Percentiles rank a stretch among this genome's conserved stretches.
phyloP scores from a whole-genome alignment of 306 rosid species.

The Lathyrus oleraceus region DNA sequence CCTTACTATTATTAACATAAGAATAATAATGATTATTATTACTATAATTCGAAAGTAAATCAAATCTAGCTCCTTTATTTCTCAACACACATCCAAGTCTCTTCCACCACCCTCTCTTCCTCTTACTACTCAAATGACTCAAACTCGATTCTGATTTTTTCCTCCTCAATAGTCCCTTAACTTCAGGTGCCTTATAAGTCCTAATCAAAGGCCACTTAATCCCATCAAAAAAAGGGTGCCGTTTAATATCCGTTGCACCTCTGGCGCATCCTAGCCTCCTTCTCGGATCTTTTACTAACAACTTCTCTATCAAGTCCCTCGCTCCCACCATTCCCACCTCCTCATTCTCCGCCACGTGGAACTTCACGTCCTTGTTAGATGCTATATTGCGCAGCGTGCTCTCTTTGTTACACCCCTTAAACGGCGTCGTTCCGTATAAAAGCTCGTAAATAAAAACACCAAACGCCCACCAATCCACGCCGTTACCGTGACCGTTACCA shows the following conservation, averaged over 20 bases:
- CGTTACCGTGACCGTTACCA: slow-evolving; percentile 79
- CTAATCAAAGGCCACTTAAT: slow-evolving; percentile 89
- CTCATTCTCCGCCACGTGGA: slow-evolving; percentile 43
- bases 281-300: slow-evolving; percentile 68
- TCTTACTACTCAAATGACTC: slow-evolving; percentile 36
- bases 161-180: slow-evolving; percentile 50
- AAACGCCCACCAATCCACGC: slow-evolving; percentile 98
- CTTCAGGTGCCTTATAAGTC: slow-evolving; percentile 63
- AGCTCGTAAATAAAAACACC: slow-evolving; percentile 75
- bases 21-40: slow-evolving; percentile 54
- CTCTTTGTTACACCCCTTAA: slow-evolving; percentile 75
- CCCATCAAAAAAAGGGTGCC: slow-evolving; percentile 78
- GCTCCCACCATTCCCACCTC: slow-evolving; percentile 59
- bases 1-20: slow-evolving; percentile 31
- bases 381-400: slow-evolving; percentile 73
- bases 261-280: slow-evolving; percentile 61
- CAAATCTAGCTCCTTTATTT: slow-evolving; percentile 36
- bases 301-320: slow-evolving; percentile 60
- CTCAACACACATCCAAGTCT: slow-evolving; percentile 37
- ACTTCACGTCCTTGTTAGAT: slow-evolving; percentile 49
- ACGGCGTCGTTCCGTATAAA: slow-evolving; percentile 78
- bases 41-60: slow-evolving; percentile 30
- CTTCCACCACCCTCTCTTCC: slow-evolving; percentile 59
- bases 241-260: slow-evolving; percentile 82
- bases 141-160: slow-evolving; percentile 42